phyloP scores from a whole-genome alignment of 805 yeast species.

The Geotrichum ghanense region DNA sequence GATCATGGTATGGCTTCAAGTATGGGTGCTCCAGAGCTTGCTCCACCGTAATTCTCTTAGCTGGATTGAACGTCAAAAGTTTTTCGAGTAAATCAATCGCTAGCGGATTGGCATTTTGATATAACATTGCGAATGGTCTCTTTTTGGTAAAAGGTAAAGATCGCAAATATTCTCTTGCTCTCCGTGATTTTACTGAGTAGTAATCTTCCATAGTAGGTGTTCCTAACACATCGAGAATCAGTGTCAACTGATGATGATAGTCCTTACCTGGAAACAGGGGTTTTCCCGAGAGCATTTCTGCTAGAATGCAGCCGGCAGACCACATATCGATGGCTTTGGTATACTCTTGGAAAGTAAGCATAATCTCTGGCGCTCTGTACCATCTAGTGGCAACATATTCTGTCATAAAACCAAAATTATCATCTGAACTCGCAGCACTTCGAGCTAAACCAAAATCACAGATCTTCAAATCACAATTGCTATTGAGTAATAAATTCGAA shows the following conservation, averaged over 20 bases:
- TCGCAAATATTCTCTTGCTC: conserved; percentile 83
- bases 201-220: conserved; percentile 78
- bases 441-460: conserved; percentile 92
- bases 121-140: conserved; percentile 39
- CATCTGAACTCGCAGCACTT: conserved; percentile 44
- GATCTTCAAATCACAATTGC: conserved; percentile 87
- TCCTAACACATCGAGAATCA: conserved; percentile 77
- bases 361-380: conserved; percentile 96
- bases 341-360: conserved; percentile 88
- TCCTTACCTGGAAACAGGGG: conserved; percentile 93
- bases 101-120: conserved; percentile 43
- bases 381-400: conserved; percentile 97
- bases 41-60: conserved; percentile 68
- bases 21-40: conserved; percentile 85
- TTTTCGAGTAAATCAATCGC: conserved; percentile 60
- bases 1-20: conserved; percentile 81
- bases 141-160: conserved; percentile 63
- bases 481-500: conserved; percentile 69
- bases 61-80: conserved; percentile 74
- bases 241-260: conserved; percentile 80
- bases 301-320: conserved; percentile 94
- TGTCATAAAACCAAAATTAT: conserved; percentile 75
- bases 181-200: conserved; percentile 39
- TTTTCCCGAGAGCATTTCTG: conserved; percentile 75
- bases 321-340: conserved; percentile 93